A percentile compares a stretch with the other conserved stretches of the same genome.
Evolutionary conservation across 208 protist species (phyloP).

Genomic region (Herpetomonas muscarum): DNA sequence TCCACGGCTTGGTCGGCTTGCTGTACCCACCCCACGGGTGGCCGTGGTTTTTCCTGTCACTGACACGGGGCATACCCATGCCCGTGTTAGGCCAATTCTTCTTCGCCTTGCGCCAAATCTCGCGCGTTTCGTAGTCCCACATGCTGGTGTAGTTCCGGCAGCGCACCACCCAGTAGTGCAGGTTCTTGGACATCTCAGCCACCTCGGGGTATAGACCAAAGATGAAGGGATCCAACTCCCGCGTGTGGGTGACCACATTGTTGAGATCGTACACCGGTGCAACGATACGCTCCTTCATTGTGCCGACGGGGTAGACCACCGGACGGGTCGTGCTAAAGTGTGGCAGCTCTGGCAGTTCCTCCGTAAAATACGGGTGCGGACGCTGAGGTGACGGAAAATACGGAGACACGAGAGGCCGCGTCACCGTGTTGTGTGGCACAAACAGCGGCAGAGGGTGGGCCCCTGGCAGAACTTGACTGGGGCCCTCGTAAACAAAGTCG

Average conservation of each 20-base stretch:
- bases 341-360: slow-evolving; percentile 75
- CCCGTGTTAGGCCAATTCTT: slow-evolving; percentile 93
- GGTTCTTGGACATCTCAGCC: slow-evolving; percentile 69
- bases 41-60: slow-evolving; percentile 75
- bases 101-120: slow-evolving; percentile 87
- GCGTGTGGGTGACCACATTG: slow-evolving; percentile 78
- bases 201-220: slow-evolving; percentile 85
- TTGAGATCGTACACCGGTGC: slow-evolving; percentile 76
- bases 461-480: slow-evolving; percentile 64
- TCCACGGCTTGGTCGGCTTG: slow-evolving; percentile 86
- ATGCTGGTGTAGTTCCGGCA: slow-evolving; percentile 86
- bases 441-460: slow-evolving; percentile 82
- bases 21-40: slow-evolving; percentile 79
- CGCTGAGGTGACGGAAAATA: slow-evolving; percentile 86
- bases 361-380: slow-evolving; percentile 83
- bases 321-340: slow-evolving; percentile 73
- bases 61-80: slow-evolving; percentile 85
- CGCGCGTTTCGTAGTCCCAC: slow-evolving; percentile 87
- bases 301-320: slow-evolving; percentile 77
- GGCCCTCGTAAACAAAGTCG: slow-evolving; percentile 76
- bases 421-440: slow-evolving; percentile 68
- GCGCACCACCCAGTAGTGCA: slow-evolving; percentile 85
- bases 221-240: slow-evolving; percentile 88
- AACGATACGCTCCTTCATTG: slow-evolving; percentile 87
- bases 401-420: slow-evolving; percentile 73